Evolutionary conservation across 768 basidiomycete genomes (phyloP).

Genomic region (Lactifluus rugatus): DNA sequence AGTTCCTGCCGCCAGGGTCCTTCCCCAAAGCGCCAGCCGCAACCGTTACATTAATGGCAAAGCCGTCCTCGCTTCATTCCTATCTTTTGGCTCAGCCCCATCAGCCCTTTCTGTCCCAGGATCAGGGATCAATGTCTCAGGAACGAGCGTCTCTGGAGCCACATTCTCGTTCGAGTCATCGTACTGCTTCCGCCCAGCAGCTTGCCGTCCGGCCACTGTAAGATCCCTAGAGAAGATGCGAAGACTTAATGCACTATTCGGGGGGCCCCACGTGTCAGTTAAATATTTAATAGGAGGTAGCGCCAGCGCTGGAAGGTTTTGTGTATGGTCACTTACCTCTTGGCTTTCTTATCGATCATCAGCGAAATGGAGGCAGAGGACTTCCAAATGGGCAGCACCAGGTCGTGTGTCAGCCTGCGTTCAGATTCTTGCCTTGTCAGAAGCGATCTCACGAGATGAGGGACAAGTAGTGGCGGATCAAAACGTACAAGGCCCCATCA

Average conservation of each 20-base stretch:
- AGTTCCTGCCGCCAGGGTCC: neutral
- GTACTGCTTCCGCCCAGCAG: slow-evolving; percentile 23
- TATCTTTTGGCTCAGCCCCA: neutral
- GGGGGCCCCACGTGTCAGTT: neutral
- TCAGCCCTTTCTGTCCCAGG: neutral
- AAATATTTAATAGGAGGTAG: too few species aligned
- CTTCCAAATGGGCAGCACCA: slow-evolving; percentile 94
- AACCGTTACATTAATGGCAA: too few species aligned
- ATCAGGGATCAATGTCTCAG: neutral
- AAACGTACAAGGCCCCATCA: slow-evolving; percentile 46
- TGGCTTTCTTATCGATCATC: slow-evolving; percentile 96
- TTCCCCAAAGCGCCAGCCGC: too few species aligned
- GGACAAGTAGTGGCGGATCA: neutral
- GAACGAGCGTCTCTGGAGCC: neutral
- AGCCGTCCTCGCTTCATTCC: neutral
- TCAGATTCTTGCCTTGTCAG: neutral
- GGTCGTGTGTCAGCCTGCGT: slow-evolving; percentile 58
- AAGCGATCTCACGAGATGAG: neutral
- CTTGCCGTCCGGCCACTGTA: slow-evolving; percentile 40
- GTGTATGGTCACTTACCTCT: slow-evolving; percentile 47
- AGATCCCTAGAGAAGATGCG: slow-evolving; percentile 79
- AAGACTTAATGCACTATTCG: slow-evolving; percentile 68
- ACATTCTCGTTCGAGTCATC: neutral
- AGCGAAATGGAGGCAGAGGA: slow-evolving; percentile 77
- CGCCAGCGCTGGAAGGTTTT: too few species aligned